Evolutionary conservation across 2,329 filamentous ascomycete species (phyloP).

Genomic region (Macrophomina phaseolina): DNA sequence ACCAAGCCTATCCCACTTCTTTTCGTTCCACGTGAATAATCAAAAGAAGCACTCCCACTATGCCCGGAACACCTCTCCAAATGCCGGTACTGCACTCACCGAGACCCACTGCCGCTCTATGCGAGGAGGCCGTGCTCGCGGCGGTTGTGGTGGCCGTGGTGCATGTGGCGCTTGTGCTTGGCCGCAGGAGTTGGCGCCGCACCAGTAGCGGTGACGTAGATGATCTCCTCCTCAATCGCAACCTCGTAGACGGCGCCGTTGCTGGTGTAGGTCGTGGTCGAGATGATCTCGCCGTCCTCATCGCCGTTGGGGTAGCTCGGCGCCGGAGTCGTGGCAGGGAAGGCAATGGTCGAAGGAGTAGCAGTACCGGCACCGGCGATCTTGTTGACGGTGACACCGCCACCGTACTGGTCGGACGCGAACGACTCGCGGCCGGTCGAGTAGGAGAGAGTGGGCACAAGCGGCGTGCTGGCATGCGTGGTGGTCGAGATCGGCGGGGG

Average conservation of each 20-base stretch:
- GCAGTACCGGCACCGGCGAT: constrained; percentile 31
- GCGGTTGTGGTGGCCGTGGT: constrained; percentile 38
- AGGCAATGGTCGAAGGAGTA: constrained; percentile 13
- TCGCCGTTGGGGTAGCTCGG: constrained; percentile 23
- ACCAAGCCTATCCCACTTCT: constrained; percentile 19
- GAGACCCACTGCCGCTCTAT: not conserved
- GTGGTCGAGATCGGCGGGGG: constrained; percentile 27
- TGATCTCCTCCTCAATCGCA: constrained; percentile 50
- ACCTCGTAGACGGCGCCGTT: constrained; percentile 52
- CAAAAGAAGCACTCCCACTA: constrained; percentile 6
- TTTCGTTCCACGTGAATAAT: constrained; percentile 24
- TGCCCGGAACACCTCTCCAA: constrained; percentile 15
- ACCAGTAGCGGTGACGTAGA: constrained; percentile 48
- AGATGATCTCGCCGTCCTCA: constrained; percentile 35
- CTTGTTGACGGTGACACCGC: constrained; percentile 42
- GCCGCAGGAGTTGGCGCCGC: constrained; percentile 32
- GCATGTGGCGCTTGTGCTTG: constrained; percentile 36
- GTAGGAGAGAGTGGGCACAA: constrained; percentile 44
- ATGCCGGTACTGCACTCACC: not conserved
- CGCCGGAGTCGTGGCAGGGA: constrained; percentile 14
- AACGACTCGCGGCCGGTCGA: constrained; percentile 36
- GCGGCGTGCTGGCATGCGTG: constrained; percentile 29
- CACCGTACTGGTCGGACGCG: constrained; percentile 41
- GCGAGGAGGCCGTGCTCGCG: constrained; percentile 28
- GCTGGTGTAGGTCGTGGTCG: constrained; percentile 51